These are phyloP conservation scores for Fusarium drepaniforme DNA, from an alignment of 2,329 filamentous ascomycete species.

Conservation along the genomic window DNA sequence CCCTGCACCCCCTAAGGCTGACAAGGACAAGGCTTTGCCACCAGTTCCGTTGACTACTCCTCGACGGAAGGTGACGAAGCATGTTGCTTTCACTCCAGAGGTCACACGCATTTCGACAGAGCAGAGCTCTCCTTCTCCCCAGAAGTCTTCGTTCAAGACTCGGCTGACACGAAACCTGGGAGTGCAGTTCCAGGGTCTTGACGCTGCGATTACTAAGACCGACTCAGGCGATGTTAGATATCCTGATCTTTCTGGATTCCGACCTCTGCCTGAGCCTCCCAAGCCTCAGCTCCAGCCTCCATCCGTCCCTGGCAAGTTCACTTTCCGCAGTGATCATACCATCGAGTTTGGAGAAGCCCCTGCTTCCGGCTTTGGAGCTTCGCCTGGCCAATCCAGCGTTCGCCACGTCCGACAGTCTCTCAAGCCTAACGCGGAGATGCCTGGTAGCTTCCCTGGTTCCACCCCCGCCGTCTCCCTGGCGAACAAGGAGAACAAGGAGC, in stretches of 20 bases:
- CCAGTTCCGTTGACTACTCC: slow-evolving; percentile 72
- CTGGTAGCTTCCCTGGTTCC: slow-evolving; percentile 65
- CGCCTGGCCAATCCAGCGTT: slow-evolving; percentile 70
- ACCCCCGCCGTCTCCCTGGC: slow-evolving; percentile 49
- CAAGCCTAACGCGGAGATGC: slow-evolving; percentile 59
- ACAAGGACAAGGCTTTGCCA: slow-evolving; percentile 68
- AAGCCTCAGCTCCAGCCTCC: slow-evolving; percentile 46
- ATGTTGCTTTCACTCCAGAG: slow-evolving; percentile 83
- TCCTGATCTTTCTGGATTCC: slow-evolving; percentile 63
- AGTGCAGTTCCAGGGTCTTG: slow-evolving; percentile 48
- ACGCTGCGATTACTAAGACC: slow-evolving; percentile 42
- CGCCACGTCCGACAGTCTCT: slow-evolving; percentile 70
- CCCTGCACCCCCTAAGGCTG: slow-evolving; percentile 57
- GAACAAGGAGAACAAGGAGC: slow-evolving; percentile 69
- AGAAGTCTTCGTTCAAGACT: slow-evolving; percentile 63
- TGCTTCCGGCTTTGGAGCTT: slow-evolving; percentile 66
- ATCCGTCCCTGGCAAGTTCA: slow-evolving; percentile 69
- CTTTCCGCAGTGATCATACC: slow-evolving; percentile 75
- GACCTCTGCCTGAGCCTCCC: slow-evolving; percentile 46
- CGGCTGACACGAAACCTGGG: slow-evolving; percentile 46
- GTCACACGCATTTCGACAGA: slow-evolving; percentile 61
- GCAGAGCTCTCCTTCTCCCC: slow-evolving; percentile 68
- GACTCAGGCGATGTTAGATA: slow-evolving; percentile 58
- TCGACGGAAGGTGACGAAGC: slow-evolving; percentile 75
- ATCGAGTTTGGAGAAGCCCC: slow-evolving; percentile 67